Evolutionary conservation across 352 stramenopile genomes (phyloP).

Genomic region (Thalassiosira delicatula): DNA sequence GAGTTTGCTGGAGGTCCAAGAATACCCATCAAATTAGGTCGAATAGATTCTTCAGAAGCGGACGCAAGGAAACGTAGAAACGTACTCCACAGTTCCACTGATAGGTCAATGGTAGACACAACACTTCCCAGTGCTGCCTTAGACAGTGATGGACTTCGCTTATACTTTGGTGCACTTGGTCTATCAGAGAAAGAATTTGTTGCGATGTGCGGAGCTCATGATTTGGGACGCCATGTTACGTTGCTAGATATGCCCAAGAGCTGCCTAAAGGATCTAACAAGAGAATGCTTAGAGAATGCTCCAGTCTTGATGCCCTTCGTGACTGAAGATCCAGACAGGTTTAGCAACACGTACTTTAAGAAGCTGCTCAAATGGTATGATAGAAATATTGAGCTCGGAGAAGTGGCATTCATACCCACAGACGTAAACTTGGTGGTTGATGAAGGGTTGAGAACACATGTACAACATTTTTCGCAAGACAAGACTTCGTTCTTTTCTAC

Average conservation of each 20-base stretch:
- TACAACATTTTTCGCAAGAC: slow-evolving; percentile 60
- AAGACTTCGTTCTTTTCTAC: slow-evolving; percentile 53
- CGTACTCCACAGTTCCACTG: slow-evolving; percentile 26
- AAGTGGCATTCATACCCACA: slow-evolving; percentile 73
- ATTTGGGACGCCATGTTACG: slow-evolving; percentile 72
- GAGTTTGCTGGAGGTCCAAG: slow-evolving; percentile 60
- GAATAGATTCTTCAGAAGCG: slow-evolving; percentile 48
- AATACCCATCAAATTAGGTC: slow-evolving; percentile 63
- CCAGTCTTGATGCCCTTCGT: slow-evolving; percentile 76
- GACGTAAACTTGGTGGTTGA: slow-evolving; percentile 73
- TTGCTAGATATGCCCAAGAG: slow-evolving; percentile 71
- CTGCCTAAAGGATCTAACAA: slow-evolving; percentile 72
- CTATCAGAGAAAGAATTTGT: slow-evolving; percentile 73
- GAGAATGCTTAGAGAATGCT: slow-evolving; percentile 73
- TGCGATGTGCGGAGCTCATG: slow-evolving; percentile 67
- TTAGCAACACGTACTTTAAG: slow-evolving; percentile 71
- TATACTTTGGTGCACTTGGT: slow-evolving; percentile 70
- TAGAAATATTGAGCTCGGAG: slow-evolving; percentile 57
- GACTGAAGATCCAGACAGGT: slow-evolving; percentile 51
- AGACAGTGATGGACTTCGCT: slow-evolving; percentile 69
- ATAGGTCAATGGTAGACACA: slow-evolving; percentile 57
- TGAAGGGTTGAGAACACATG: slow-evolving; percentile 51
- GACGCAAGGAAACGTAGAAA: slow-evolving; percentile 39
- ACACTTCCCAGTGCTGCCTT: slow-evolving; percentile 67
- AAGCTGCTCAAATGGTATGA: slow-evolving; percentile 70